A percentile compares a stretch with the other conserved stretches of the same genome.
phyloP scores from a whole-genome alignment of 169 alveolate genomes.

The Eimeria necatrix region DNA sequence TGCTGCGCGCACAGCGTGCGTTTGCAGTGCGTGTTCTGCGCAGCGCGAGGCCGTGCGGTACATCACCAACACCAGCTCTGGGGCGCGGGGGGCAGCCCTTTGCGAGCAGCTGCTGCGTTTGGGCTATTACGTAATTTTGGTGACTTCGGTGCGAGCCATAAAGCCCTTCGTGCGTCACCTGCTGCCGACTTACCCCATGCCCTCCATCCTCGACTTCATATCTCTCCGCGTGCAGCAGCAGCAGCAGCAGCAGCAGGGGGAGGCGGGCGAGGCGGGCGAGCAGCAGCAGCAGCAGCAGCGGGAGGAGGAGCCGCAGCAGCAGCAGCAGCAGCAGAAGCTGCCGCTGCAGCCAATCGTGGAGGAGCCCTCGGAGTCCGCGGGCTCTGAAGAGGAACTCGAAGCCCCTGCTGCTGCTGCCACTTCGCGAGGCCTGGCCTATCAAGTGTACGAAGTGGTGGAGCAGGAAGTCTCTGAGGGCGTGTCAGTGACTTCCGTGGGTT shows the following conservation, averaged over 20 bases:
- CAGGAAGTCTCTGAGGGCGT: neutral
- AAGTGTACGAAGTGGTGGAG: neutral
- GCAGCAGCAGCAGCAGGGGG: neutral
- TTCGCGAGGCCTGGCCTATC: conserved; percentile 22
- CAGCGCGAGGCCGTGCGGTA: conserved; percentile 74
- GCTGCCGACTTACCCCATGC: conserved; percentile 58
- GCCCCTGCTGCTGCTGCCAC: neutral
- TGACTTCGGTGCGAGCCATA: conserved; percentile 27
- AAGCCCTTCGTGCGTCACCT: conserved; percentile 78
- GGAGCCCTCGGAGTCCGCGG: conserved; percentile 14
- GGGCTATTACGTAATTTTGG: conserved; percentile 68
- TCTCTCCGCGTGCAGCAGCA: neutral
- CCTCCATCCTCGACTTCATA: conserved; percentile 49
- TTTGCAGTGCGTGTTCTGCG: neutral
- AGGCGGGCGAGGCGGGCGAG: neutral
- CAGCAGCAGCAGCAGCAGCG: neutral
- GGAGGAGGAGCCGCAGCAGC: conserved; percentile 18
- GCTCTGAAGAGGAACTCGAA: conserved; percentile 19
- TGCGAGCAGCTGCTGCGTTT: conserved; percentile 76
- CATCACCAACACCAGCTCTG: conserved; percentile 71
- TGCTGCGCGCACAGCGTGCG: neutral
- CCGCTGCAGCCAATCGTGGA: neutral
- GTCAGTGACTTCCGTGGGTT: conserved; percentile 23
- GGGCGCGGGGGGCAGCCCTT: conserved; percentile 78
- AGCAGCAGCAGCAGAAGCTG: neutral